Conservation (phyloP, 495 filamentous ascomycete species). For the Umbilicaria muhlenbergii region DNA sequence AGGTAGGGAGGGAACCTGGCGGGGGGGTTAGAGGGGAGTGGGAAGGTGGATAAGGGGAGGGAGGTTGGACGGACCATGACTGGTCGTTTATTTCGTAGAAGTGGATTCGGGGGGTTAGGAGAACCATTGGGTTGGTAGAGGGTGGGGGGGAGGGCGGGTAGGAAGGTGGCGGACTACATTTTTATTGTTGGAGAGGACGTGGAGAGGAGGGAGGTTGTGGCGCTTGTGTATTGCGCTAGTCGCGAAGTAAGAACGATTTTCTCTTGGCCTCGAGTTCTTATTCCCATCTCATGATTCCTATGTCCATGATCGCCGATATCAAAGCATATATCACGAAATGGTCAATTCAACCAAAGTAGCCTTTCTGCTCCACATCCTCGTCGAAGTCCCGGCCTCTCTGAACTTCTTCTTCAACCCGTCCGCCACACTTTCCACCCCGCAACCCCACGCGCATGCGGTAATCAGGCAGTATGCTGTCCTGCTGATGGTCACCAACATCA, state of each 20-base stretch:
- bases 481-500: slow-evolving; percentile 14
- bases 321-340: background rate
- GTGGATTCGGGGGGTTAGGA: slow-evolving; percentile 17
- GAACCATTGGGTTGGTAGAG: background rate
- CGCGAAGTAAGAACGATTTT: no score
- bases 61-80: slow-evolving; percentile 11
- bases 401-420: slow-evolving; percentile 19
- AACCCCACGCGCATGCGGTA: slow-evolving; percentile 15
- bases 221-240: no score
- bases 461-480: slow-evolving; percentile 23
- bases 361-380: slow-evolving; percentile 18
- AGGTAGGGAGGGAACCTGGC: slow-evolving; percentile 16
- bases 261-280: no score
- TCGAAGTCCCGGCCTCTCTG: slow-evolving; percentile 19
- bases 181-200: no score
- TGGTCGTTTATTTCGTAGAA: slow-evolving; percentile 25
- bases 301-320: no score
- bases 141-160: no score
- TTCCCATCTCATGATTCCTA: no score
- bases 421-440: slow-evolving; percentile 13
- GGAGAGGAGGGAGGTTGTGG: no score
- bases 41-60: background rate
- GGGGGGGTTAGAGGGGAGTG: background rate
- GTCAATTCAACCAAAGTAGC: slow-evolving; percentile 1
- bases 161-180: no score